Evolutionary conservation across 2,329 filamentous ascomycete genomes (phyloP).

Genomic region (Xylariales sp.): DNA sequence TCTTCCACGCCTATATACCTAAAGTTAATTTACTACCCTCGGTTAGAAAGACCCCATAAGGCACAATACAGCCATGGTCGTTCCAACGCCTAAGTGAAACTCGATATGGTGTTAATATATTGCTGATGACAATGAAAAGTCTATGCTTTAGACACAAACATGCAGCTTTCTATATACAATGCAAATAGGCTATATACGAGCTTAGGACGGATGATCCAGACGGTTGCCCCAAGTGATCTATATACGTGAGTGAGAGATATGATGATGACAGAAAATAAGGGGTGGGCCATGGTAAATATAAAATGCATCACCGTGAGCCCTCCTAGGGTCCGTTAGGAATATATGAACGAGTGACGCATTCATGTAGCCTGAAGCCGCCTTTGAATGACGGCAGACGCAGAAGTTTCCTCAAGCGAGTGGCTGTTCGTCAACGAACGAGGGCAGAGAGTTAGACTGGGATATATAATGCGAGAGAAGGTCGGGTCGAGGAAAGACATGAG

Average conservation of each 20-base stretch:
- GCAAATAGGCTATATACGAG: slow-evolving; percentile 33
- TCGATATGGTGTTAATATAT: neutral
- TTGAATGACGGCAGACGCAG: no score
- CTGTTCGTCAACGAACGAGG: neutral
- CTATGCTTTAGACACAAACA: slow-evolving; percentile 2
- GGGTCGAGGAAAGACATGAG: neutral
- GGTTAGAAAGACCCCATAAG: no score
- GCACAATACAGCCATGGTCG: neutral
- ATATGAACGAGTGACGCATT: no score
- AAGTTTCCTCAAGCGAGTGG: slow-evolving; percentile 9
- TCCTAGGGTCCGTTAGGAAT: neutral
- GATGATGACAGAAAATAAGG: neutral
- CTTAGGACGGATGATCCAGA: neutral
- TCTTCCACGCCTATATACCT: neutral
- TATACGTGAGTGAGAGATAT: slow-evolving; percentile 21
- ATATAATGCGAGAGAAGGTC: neutral
- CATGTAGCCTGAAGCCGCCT: no score
- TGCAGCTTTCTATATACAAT: slow-evolving; percentile 34
- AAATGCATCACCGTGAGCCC: neutral
- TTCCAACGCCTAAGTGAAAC: neutral
- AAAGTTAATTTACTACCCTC: neutral
- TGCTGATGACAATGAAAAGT: neutral
- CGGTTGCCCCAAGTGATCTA: slow-evolving; percentile 18
- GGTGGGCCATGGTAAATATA: neutral
- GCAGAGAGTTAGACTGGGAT: neutral